These are phyloP conservation scores for Melastoma candidum DNA, from an alignment of 441 rosid species.

Conservation along the genomic window DNA sequence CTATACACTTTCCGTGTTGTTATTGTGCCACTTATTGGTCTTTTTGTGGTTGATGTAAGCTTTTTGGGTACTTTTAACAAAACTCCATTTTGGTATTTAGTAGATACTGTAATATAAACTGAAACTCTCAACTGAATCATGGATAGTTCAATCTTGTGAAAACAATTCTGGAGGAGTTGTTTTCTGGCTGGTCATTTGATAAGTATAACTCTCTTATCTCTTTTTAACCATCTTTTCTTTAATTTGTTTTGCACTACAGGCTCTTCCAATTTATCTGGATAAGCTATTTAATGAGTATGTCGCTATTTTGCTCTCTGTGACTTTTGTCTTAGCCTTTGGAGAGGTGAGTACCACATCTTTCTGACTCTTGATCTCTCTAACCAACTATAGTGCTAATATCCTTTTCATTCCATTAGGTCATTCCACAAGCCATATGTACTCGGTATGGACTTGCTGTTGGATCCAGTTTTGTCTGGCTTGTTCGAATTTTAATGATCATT, in stretches of 20 bases:
- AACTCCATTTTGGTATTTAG: neutral
- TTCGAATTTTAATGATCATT: constrained; percentile 45
- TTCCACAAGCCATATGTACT: constrained; percentile 62
- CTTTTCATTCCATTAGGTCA: constrained; percentile 23
- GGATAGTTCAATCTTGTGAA: too few relatives aligned
- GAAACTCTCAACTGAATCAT: too few relatives aligned
- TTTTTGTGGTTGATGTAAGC: neutral
- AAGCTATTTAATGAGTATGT: constrained; percentile 87
- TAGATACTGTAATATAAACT: too few relatives aligned
- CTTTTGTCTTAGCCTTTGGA: constrained; percentile 81
- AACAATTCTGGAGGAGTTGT: too few relatives aligned
- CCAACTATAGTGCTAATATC: too few relatives aligned
- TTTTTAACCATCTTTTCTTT: too few relatives aligned
- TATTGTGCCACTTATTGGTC: neutral
- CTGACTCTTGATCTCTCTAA: too few relatives aligned
- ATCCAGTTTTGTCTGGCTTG: constrained; percentile 53
- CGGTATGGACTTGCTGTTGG: constrained; percentile 62
- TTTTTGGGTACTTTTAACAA: constrained; percentile 4
- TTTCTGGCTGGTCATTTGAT: too few relatives aligned
- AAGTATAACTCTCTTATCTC: too few relatives aligned
- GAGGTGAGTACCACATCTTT: constrained; percentile 39
- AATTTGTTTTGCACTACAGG: constrained; percentile 31
- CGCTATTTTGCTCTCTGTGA: constrained; percentile 82
- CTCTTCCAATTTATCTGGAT: constrained; percentile 87
- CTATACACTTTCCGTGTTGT: neutral